Evolutionary conservation across 352 stramenopile genomes (phyloP).

Genomic region (Blastocystis sp.): DNA sequence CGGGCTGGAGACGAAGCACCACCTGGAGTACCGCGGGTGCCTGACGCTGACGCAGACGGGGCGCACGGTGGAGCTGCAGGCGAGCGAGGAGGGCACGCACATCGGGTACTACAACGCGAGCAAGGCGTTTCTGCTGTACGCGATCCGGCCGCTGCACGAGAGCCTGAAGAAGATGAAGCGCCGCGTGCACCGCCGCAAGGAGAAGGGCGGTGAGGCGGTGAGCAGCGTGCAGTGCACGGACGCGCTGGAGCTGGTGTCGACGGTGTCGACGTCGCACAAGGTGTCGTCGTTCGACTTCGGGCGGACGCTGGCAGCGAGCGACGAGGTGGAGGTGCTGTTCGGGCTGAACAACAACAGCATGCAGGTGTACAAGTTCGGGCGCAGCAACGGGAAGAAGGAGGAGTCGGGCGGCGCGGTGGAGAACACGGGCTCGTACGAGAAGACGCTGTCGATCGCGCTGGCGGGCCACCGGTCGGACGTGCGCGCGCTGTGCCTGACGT

Average conservation of each 20-base stretch:
- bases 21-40: slow-evolving; percentile 77
- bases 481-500: slow-evolving; percentile 80
- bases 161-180: slow-evolving; percentile 87
- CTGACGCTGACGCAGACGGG: slow-evolving; percentile 80
- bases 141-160: slow-evolving; percentile 79
- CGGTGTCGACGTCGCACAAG: slow-evolving; percentile 63
- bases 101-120: slow-evolving; percentile 76
- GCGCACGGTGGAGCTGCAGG: slow-evolving; percentile 76
- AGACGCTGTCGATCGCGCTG: slow-evolving; percentile 76
- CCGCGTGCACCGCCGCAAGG: slow-evolving; percentile 80
- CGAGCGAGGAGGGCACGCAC: slow-evolving; percentile 76
- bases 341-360: slow-evolving; percentile 86
- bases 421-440: slow-evolving; percentile 63
- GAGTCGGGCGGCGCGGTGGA: slow-evolving; percentile 14
- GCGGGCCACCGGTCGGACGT: slow-evolving; percentile 87
- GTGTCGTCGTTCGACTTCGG: slow-evolving; percentile 72
- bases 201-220: slow-evolving; percentile 75
- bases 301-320: slow-evolving; percentile 69
- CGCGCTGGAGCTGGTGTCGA: slow-evolving; percentile 61
- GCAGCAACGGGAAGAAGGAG: slow-evolving; percentile 68
- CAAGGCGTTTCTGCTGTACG: slow-evolving; percentile 86
- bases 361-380: slow-evolving; percentile 77
- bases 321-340: slow-evolving; percentile 79
- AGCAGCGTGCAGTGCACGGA: slow-evolving; percentile 37
- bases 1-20: slow-evolving; percentile 71